Conservation (phyloP, 495 filamentous ascomycete genomes). For the Aspergillus ellipticus region DNA sequence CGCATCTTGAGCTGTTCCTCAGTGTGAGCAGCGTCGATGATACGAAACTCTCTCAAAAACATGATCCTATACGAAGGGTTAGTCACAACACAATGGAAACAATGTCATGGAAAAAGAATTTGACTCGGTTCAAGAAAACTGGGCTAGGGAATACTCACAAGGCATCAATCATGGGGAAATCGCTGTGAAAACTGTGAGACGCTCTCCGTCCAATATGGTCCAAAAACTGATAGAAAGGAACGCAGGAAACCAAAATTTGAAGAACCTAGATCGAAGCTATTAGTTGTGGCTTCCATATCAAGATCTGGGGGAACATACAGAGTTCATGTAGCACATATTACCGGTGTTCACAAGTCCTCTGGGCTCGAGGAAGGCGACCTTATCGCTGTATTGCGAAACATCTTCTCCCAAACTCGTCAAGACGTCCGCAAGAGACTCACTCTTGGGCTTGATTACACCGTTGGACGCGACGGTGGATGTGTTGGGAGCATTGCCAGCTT, state of each 20-base stretch:
- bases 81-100: not conserved
- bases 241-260: constrained; percentile 88
- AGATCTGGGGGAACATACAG: constrained; percentile 54
- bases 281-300: not conserved
- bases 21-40: constrained; percentile 74
- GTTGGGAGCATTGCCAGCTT: constrained; percentile 22
- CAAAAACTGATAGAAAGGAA: constrained; percentile 91
- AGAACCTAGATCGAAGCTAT: constrained; percentile 58
- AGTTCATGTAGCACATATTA: constrained; percentile 99
- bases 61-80: constrained; percentile 60
- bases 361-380: constrained; percentile 85
- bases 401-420: constrained; percentile 62
- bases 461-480: constrained; percentile 38
- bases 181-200: constrained; percentile 86
- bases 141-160: constrained; percentile 58
- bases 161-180: constrained; percentile 89
- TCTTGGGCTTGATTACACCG: constrained; percentile 47
- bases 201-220: constrained; percentile 82
- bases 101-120: not conserved
- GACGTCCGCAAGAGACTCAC: constrained; percentile 66
- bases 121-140: not conserved
- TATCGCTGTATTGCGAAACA: constrained; percentile 52
- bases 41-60: constrained; percentile 90
- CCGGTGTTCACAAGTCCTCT: constrained; percentile 93
- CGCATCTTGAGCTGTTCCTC: constrained; percentile 68